Evolutionary conservation across 768 basidiomycete genomes (phyloP).

Genomic region (Amanita muscaria): DNA sequence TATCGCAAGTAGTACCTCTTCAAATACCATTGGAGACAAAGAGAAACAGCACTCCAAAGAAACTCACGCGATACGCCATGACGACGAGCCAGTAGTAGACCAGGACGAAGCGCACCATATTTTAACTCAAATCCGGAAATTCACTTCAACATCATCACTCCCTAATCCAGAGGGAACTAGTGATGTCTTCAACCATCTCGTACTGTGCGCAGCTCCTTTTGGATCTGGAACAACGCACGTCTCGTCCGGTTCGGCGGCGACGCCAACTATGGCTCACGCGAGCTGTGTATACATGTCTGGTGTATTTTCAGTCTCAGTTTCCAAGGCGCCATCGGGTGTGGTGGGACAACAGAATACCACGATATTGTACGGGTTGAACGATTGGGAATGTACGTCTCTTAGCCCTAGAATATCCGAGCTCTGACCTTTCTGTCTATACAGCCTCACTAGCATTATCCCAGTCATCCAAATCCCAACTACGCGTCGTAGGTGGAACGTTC

Average conservation of each 20-base stretch:
- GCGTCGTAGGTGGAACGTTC: slow-evolving; percentile 57
- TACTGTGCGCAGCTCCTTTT: slow-evolving; percentile 42
- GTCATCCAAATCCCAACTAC: slow-evolving; percentile 20
- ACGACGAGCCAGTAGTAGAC: too few relatives aligned
- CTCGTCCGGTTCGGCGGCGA: slow-evolving; percentile 27
- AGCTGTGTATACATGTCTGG: slow-evolving; percentile 39
- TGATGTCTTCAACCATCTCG: slow-evolving; percentile 31
- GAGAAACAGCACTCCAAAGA: too few relatives aligned
- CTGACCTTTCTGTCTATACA: not conserved
- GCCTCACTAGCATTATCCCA: not conserved
- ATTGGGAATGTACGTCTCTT: slow-evolving; percentile 36
- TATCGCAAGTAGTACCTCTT: too few relatives aligned
- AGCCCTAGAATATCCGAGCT: not conserved
- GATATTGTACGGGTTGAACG: slow-evolving; percentile 41
- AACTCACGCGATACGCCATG: too few relatives aligned
- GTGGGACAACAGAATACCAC: slow-evolving; percentile 17
- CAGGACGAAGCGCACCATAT: slow-evolving; percentile 12
- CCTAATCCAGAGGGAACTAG: slow-evolving; percentile 20
- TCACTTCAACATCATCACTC: slow-evolving; percentile 18
- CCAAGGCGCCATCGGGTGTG: slow-evolving; percentile 15
- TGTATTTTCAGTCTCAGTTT: slow-evolving; percentile 27
- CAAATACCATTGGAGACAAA: too few relatives aligned
- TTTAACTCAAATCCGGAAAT: slow-evolving; percentile 18
- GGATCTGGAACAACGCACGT: slow-evolving; percentile 20
- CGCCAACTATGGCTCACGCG: slow-evolving; percentile 31